Base-by-base conservation (phyloP, 805 yeast genomes). In the Lachancea sp. region DNA sequence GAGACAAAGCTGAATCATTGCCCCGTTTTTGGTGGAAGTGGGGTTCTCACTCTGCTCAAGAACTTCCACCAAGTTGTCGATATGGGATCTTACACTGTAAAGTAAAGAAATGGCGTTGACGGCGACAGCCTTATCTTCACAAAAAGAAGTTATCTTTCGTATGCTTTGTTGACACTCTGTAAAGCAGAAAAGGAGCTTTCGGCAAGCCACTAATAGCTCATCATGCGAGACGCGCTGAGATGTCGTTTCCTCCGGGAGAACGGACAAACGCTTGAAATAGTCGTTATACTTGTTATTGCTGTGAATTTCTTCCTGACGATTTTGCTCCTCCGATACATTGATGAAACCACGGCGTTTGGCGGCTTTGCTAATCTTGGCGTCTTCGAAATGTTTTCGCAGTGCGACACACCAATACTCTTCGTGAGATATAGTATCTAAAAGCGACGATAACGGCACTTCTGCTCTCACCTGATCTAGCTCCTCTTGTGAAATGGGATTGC, bases 281-380 rank as follows among this genome's bases (percentile, higher is more conserved):
- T 85, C 86, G 18, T 77, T 77, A 32, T 78, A 76, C 52, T 73
- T 77, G 35, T 64, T 55, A 41, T 63, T 62, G 33, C 57, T 61
- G 49, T 62, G 58, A 8, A 60, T 48, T 32, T 62, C 65, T 34
- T 44, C 43, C 31, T 39, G 47, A 9, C 45, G 48, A 16, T 38
- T 40, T 19, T 48, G 42, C 15, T 44, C 48, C 12, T 38, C 40
- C 22, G 46, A 38, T 19, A 44, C 47, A 34, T 50, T 57, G 32
- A 84, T 78, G 44, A 84, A 74, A 0, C 90, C 91, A 89, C 82
- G 83, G 50, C 91, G 69, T 57, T 83, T 78, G 0, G 86, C 78
- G 3, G 87, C 85, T 45, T 79, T 72, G n/a, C 84, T 73, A 40
- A 53, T 46, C 48, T 53, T 57, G 32, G 46, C 34, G 16, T 47